Base-by-base conservation (phyloP, 805 yeast genomes). In the Yarrowia sp. region DNA sequence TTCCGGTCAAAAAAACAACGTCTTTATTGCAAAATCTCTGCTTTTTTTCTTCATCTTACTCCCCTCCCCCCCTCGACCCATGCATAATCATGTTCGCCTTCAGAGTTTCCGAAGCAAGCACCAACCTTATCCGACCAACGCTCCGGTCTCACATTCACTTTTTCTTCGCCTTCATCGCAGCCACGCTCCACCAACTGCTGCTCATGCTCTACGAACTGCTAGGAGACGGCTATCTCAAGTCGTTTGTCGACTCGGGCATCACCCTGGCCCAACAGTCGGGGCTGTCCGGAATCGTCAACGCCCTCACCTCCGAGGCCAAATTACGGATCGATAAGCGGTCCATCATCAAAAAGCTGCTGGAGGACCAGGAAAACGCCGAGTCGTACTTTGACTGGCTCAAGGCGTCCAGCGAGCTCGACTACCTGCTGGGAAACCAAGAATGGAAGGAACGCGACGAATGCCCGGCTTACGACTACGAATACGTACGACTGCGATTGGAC, bases 401-500 rank as follows among this genome's bases (percentile, higher is more conserved):
- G 1, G 81, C 86, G 0, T 87, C 94, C 9, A 74, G 81, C 30
- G 76, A 84, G 69, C 79, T 94, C 34, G 99, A 94, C 74, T 80
- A 80, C 34, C 74, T 90, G 17, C 80, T 86, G 67, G 86, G 87
- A 20, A 85, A 86, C 71, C 86, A 88, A 66, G 74, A 77, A 15
- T 94, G 99, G 99, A 92, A 92, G 73, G 73, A 79, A 17, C 79
- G 81, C 61, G 74, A 72, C 38, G 86, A 84, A 69, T 85, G 92
- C 1, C 81, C 83, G n/a, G 76, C 89, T 30, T 95, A 92, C 74
- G 97, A 95, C 77, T 86, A 86, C 73, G 80, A 85, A 67, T 78
- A 89, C 53, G 84, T 95, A 1, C 78, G 79, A 69, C 76, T 76
- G 10, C 79, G 86, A 68, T 78, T 91, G 53, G 70, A 73, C 5